Base-by-base conservation (phyloP, 1,284 basidiomycete species). In the Peniophora sp. region DNA sequence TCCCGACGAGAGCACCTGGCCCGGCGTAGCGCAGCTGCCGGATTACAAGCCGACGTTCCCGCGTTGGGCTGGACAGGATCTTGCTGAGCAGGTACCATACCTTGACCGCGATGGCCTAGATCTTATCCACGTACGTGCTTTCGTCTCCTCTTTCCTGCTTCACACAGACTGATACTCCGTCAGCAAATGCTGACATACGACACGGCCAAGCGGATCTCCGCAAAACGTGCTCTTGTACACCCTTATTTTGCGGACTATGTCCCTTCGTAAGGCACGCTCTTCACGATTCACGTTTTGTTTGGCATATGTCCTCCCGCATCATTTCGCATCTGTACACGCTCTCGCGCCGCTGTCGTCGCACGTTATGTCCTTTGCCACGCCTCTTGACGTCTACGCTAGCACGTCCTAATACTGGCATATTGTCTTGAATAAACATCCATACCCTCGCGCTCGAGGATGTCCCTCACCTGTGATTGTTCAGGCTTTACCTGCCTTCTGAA, bases 1-100 rank as follows among this genome's bases (percentile, higher is more conserved):
- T n/a, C 96, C 96, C 1, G 89, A 83, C 60, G 95, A 98, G 61
- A 83, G 91, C 34, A 73, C 71, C 9, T 99, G 96, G 96, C 96
- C 95, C 0, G 94, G 94, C 3, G 88, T 99, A 34, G 83, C 82
- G 59, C 73, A 78, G 51, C 68, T 99, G 51, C 94, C 96, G 1
- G 97, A 99, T 69, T 99, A 97, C 78, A 99, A 99, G 72, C 69
- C 90, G 3, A 87, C 93, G 16, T 99, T 99, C 81, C 96, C 97
- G 1, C 91, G 94, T 67, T 99, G 97, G 97, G 78, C 78, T 14
- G 67, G 65, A 45, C 80, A 85, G 58, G 85, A 92, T 53, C 70
- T 97, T 27, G 65, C 72, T 22, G 72, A 72, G 48, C 76, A 85
- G 23, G 83, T 95, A 32, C 76, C 81, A 12, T 80, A 75, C 49